Percentiles rank a stretch among this genome's conserved stretches.
Evolutionary conservation across 2,329 filamentous ascomycete species (phyloP).

Genomic region (Metarhizium humberi): DNA sequence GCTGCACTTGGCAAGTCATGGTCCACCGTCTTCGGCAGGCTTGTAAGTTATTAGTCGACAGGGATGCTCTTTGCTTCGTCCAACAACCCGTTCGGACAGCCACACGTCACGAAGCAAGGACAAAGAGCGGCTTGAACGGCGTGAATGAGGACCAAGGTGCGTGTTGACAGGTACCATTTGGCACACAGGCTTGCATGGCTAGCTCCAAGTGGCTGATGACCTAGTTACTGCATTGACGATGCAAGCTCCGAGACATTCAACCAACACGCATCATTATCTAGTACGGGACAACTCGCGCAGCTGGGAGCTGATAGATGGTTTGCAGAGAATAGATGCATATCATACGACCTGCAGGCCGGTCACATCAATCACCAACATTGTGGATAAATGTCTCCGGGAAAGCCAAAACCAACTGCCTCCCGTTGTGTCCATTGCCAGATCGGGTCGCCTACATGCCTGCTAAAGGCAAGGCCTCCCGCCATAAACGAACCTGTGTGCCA

Average conservation of each 20-base stretch:
- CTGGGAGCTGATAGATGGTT: not conserved
- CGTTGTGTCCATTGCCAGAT: too few relatives aligned
- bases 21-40: slow-evolving; percentile 14
- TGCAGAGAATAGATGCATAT: not conserved
- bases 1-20: slow-evolving; percentile 16
- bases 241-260: not conserved
- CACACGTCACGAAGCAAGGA: not conserved
- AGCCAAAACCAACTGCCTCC: too few relatives aligned
- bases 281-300: not conserved
- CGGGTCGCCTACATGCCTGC: too few relatives aligned
- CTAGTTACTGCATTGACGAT: not conserved
- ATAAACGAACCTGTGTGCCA: too few relatives aligned
- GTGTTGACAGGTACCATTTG: not conserved
- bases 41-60: slow-evolving; percentile 4
- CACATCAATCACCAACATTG: not conserved
- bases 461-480: too few relatives aligned
- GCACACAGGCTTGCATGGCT: not conserved
- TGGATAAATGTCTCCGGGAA: not conserved
- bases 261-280: not conserved
- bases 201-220: not conserved
- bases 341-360: not conserved
- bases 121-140: not conserved
- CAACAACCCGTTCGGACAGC: not conserved
- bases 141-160: not conserved
- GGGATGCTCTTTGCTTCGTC: not conserved